phyloP scores from a whole-genome alignment of 2,329 filamentous ascomycete genomes.

The Fusarium sp. region DNA sequence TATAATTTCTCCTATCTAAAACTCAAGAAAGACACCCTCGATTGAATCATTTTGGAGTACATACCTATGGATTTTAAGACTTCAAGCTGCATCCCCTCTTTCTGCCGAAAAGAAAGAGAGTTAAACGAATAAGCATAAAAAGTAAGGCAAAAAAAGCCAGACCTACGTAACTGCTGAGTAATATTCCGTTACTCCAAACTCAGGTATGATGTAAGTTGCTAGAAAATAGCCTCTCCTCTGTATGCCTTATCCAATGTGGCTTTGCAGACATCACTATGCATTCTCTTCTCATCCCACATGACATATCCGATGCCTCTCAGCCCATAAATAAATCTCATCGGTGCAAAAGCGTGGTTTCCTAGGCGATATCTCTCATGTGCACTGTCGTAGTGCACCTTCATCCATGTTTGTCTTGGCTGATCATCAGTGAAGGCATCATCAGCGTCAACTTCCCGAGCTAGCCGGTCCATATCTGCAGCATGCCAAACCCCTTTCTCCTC shows the following conservation, averaged over 20 bases:
- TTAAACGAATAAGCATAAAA: no score
- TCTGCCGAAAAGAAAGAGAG: no score
- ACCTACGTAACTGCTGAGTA: neutral
- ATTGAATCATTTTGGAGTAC: no score
- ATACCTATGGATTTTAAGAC: no score
- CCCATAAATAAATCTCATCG: conserved; percentile 39
- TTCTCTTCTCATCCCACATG: conserved; percentile 39
- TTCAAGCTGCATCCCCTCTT: no score
- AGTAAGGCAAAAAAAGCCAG: neutral
- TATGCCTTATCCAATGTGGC: conserved; percentile 33
- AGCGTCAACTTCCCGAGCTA: conserved; percentile 31
- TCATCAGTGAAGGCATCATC: conserved; percentile 31
- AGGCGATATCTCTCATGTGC: conserved; percentile 31
- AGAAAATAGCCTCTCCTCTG: conserved; percentile 37
- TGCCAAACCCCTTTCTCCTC: conserved; percentile 19
- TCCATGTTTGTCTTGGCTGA: conserved; percentile 36
- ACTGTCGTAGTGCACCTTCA: conserved; percentile 33
- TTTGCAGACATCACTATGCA: conserved; percentile 34
- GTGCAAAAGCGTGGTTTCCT: conserved; percentile 27
- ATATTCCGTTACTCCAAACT: neutral
- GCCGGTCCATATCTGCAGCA: conserved; percentile 34
- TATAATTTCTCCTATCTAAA: no score
- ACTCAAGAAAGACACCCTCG: no score
- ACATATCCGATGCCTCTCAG: conserved; percentile 40
- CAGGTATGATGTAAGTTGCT: neutral